Conservation (phyloP, 805 yeast genomes). For the Brettanomyces bruxellensis region DNA sequence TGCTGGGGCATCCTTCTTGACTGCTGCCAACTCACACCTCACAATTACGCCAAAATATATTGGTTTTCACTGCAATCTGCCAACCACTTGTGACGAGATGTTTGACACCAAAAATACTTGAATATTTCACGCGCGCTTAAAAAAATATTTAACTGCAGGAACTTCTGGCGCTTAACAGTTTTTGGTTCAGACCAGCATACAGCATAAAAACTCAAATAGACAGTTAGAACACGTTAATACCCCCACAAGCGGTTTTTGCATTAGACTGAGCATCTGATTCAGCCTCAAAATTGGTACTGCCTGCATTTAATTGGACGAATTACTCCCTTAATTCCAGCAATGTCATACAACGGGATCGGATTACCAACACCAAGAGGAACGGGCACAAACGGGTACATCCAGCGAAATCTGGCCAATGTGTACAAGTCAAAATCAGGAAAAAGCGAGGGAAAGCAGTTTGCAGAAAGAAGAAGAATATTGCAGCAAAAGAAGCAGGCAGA, state of each 20-base stretch:
- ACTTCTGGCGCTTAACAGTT: too few species aligned
- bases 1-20: neutral
- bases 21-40: too few species aligned
- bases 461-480: constrained; percentile 25
- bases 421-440: constrained; percentile 16
- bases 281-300: too few species aligned
- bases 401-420: constrained; percentile 30
- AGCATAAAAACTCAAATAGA: neutral
- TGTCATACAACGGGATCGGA: constrained; percentile 55
- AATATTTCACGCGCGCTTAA: neutral
- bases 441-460: constrained; percentile 28
- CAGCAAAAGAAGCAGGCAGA: constrained; percentile 7
- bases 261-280: too few species aligned
- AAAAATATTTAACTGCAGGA: neutral
- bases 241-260: too few species aligned
- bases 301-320: too few species aligned
- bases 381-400: constrained; percentile 55
- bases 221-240: too few species aligned
- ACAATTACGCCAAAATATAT: too few species aligned
- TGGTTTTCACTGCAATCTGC: too few species aligned
- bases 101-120: too few species aligned
- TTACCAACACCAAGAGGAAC: constrained; percentile 49
- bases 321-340: constrained; percentile 7
- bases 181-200: too few species aligned
- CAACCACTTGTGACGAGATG: too few species aligned